phyloP scores from a whole-genome alignment of 2,329 filamentous ascomycete species.

The Diaporthe sp. region DNA sequence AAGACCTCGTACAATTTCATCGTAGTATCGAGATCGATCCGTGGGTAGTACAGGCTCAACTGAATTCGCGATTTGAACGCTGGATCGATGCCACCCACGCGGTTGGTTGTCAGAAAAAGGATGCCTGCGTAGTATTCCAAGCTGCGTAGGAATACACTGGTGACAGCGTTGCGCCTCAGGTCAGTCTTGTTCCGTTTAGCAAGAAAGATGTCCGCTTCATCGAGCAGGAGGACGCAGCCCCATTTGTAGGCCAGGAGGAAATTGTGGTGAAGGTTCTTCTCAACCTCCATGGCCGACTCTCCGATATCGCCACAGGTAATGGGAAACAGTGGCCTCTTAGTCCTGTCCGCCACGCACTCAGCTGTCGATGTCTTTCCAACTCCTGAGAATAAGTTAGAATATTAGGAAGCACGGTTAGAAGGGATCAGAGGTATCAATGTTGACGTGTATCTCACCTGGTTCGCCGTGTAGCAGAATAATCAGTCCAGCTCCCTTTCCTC shows the following conservation, averaged over 20 bases:
- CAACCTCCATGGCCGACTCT: conserved; percentile 54
- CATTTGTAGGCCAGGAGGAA: conserved; percentile 63
- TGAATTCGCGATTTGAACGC: conserved; percentile 31
- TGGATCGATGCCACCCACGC: conserved; percentile 26
- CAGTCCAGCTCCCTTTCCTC: conserved; percentile 28
- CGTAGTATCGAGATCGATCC: conserved; percentile 1
- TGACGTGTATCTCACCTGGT: too few relatives aligned
- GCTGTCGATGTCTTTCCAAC: conserved; percentile 71
- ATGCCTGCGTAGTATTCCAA: conserved; percentile 36
- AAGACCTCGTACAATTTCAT: conserved; percentile 20
- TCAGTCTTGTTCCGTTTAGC: conserved; percentile 62
- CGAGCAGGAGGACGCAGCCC: conserved; percentile 67
- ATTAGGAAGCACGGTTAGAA: too few relatives aligned
- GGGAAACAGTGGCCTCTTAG: conserved; percentile 64
- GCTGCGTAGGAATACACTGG: conserved; percentile 49
- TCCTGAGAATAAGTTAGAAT: conserved; percentile 53
- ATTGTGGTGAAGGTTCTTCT: conserved; percentile 60
- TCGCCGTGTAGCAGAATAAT: conserved; percentile 30
- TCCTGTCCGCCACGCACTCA: conserved; percentile 67
- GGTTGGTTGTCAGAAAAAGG: conserved; percentile 30
- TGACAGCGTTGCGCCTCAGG: conserved; percentile 62
- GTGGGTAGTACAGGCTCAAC: conserved; percentile 20
- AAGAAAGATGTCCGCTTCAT: conserved; percentile 74
- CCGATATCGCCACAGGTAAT: conserved; percentile 66
- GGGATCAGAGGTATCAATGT: too few relatives aligned